Base-by-base conservation (phyloP, 768 basidiomycete genomes). In the Russula sp. region DNA sequence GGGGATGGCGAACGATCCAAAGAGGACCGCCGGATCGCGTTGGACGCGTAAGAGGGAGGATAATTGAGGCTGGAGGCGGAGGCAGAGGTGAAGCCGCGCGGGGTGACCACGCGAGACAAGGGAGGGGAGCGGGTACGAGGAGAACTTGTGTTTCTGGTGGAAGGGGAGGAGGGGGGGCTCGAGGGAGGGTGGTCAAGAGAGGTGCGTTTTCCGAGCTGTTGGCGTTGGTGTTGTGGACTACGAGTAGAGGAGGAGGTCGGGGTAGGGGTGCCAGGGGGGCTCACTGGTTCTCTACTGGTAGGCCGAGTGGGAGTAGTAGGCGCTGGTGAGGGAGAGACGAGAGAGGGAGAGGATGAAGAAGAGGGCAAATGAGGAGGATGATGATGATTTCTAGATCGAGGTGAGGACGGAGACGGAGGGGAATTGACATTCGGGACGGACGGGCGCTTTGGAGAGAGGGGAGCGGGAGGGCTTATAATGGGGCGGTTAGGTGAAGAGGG, bases 231-330 rank as follows among this genome's bases (percentile, higher is more conserved):
- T 32, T 55, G 39, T 13, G 41, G 11, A 8, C 20, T 43, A 71
- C 74, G 59, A 78, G 73, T 56, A 74, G 73, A 55, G 74, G 74
- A 62, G 70, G 75, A 70, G 45, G 69, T 72, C 61, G 81, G 79
- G 34, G 77, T 79, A 13, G 82, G 82, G 9, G 81, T 80, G 54
- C 72, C 74, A 25, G 82, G 79, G 14, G 79, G 76, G 56, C 75
- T 78, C 35, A 76, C 74, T 35, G 76, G 70, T 50, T 79, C 77
- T 62, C 71, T 62, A 49, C 41, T 25, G 36, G 5, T 49, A 8
- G 54, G 39, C 41, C 61, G 57, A 41, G 57, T 59, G 5, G 62
- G 65, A 22, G 63, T 65, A 7, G 38, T 41, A 16, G 64, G 59
- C 5, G 41, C 50, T 1, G 64, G 56, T 7, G 63, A 55, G 4